Evolutionary conservation across 306 rosid species (phyloP).

Genomic region (Lathyrus aphaca): DNA sequence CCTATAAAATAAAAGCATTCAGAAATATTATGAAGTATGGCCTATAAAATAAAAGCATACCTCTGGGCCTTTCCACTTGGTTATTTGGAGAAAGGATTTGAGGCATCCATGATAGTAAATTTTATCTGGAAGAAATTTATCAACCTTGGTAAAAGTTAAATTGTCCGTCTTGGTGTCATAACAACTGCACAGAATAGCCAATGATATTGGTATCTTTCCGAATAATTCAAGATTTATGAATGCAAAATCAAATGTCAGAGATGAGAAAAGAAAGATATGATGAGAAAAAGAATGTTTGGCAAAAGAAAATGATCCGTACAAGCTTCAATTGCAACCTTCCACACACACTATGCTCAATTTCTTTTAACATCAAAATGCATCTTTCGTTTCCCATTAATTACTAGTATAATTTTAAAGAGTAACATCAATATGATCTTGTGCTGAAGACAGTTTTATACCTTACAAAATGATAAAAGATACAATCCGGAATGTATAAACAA

Average conservation of each 20-base stretch:
- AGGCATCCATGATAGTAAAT: slow-evolving; percentile 93
- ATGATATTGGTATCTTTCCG: slow-evolving; percentile 31
- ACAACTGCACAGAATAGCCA: slow-evolving; percentile 61
- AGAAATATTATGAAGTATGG: slow-evolving; percentile 25
- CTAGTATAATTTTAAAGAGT: slow-evolving; percentile 6
- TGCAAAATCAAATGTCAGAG: slow-evolving; percentile 23
- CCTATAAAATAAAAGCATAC: slow-evolving; percentile 47
- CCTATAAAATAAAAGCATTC: slow-evolving; percentile 33
- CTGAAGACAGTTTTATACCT: slow-evolving; percentile 15
- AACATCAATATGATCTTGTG: slow-evolving; percentile 24
- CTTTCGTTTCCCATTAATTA: slow-evolving; percentile 29
- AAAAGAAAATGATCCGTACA: slow-evolving; percentile 34
- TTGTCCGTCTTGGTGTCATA: slow-evolving; percentile 81
- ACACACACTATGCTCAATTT: slow-evolving; percentile 1
- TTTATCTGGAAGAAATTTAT: slow-evolving; percentile 72
- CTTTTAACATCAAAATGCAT: not conserved
- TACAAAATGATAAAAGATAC: slow-evolving; percentile 11
- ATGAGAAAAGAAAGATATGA: slow-evolving; percentile 13
- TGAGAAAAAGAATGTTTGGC: not conserved
- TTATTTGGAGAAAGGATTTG: slow-evolving; percentile 87
- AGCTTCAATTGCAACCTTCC: slow-evolving; percentile 24
- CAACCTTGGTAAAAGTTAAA: slow-evolving; percentile 87
- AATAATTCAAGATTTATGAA: slow-evolving; percentile 36
- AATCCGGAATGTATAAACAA: too few relatives aligned
- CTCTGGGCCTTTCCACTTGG: slow-evolving; percentile 98